These are phyloP conservation scores for Acanthochlamys bracteata DNA, from an alignment of 106 monocot species.

Conservation along the genomic window DNA sequence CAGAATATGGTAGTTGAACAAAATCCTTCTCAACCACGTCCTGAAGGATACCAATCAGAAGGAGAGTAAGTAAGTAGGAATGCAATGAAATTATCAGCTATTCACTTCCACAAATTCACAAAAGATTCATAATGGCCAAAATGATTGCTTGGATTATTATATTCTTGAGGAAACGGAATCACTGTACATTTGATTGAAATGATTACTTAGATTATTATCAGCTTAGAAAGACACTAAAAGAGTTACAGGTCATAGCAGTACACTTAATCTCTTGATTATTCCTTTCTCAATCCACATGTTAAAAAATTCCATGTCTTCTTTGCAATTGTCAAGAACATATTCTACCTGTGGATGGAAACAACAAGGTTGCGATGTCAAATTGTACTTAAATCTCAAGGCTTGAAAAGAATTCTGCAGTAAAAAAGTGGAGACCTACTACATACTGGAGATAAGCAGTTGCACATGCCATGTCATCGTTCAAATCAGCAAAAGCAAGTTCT, in stretches of 20 bases:
- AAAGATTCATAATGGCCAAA: no score
- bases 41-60: conserved; percentile 21
- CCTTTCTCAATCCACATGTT: conserved; percentile 98
- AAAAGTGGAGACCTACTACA: conserved; percentile 81
- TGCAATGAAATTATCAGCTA: not conserved
- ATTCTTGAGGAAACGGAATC: no score
- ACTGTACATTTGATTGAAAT: no score
- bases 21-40: conserved; percentile 91
- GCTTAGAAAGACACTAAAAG: no score
- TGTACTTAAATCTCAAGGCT: not conserved
- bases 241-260: conserved; percentile 15
- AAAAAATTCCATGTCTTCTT: conserved; percentile 99
- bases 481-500: conserved; percentile 97
- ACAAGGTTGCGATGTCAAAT: not conserved
- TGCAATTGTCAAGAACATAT: conserved; percentile 87
- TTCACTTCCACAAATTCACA: no score
- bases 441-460: conserved; percentile 99
- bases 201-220: no score
- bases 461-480: conserved; percentile 98
- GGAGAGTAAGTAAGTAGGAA: no score
- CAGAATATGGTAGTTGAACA: conserved; percentile 83
- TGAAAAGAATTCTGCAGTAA: conserved; percentile 2
- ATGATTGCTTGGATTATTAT: no score
- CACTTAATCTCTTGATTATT: conserved; percentile 70
- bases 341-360: conserved; percentile 50